These are phyloP conservation scores for Solanum hybrid DNA, from an alignment of 305 asterid genomes.

Conservation along the genomic window DNA sequence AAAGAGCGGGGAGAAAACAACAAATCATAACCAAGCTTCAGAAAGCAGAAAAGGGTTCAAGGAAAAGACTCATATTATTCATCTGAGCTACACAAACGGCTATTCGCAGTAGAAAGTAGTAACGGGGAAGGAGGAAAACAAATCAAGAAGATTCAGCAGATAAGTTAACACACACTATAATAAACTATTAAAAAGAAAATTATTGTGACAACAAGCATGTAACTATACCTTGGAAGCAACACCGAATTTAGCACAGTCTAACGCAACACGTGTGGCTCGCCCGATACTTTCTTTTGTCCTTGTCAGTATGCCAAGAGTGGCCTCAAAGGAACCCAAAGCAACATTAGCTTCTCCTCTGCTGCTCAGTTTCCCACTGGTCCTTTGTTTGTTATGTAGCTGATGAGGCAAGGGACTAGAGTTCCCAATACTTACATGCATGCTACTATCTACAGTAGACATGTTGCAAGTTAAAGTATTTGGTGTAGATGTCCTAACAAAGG, in stretches of 20 bases:
- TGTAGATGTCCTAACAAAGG: slow-evolving; percentile 37
- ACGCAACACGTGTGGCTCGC: slow-evolving; percentile 82
- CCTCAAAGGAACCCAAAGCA: slow-evolving; percentile 60
- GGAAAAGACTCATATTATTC: background rate
- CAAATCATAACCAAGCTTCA: background rate
- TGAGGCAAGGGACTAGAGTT: slow-evolving; percentile 46
- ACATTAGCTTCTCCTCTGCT: slow-evolving; percentile 40
- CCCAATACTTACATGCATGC: slow-evolving; percentile 33
- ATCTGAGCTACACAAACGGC: background rate
- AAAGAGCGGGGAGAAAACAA: background rate
- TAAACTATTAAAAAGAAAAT: background rate
- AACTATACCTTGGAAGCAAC: slow-evolving; percentile 70
- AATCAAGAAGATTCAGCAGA: background rate
- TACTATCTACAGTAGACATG: slow-evolving; percentile 34
- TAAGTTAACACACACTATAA: background rate
- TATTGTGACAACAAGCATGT: background rate
- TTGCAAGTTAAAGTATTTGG: slow-evolving; percentile 43
- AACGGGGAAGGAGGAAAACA: background rate
- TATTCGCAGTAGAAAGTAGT: background rate
- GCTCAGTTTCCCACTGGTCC: slow-evolving; percentile 44
- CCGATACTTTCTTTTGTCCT: slow-evolving; percentile 85
- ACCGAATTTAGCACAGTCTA: slow-evolving; percentile 78
- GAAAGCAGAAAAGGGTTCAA: background rate
- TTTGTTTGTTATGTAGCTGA: slow-evolving; percentile 42
- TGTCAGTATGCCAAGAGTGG: slow-evolving; percentile 54